Evolutionary conservation across 2,329 filamentous ascomycete species (phyloP), one percentile per base, ranked within the genome.

Genomic region (Xylaria arbuscula): DNA sequence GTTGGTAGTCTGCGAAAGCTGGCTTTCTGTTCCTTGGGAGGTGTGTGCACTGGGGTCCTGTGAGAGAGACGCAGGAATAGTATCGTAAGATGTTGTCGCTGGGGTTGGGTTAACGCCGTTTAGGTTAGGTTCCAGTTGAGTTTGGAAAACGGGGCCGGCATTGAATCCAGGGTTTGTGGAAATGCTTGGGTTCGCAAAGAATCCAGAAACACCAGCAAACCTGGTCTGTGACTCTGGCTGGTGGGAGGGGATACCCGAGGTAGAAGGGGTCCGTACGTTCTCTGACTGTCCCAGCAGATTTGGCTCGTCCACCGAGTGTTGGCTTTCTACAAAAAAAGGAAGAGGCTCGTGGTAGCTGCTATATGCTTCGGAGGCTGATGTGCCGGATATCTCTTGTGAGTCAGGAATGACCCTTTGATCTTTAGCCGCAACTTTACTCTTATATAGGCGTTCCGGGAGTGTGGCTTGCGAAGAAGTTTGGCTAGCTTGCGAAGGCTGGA

Each of bases 391-490:
- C 34, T 74, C 76, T 60, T 78, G 78, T 10, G 77, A 79, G 68
- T 79, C 78, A 8, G 77, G 73, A 32, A 79, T 76, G 50, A 74
- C 62, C n/a, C 73, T 73, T 48, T 68, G 68, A 42, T 70, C 66
- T 36, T 62, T 59, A 45, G 38, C 57, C 32, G 50, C 55, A 22
- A 59, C 34, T 24, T 62, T 50, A 15, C 32, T 42, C n/a, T 28
- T 24, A 62, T 48, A 68, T 38, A 45, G 28, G 54, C 54, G 58
- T 59, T 70, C 54, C 50, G n/a, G 28, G 11, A 53, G 38, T 51
- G 64, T 56, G 36, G 67, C 24, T 50, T 72, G 70, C 2, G 70
- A 67, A 24, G 70, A 68, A 34, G 67, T 50, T 40, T 72, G 72
- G 34, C 58, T 74, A 22, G 55, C 40, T 56, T 71, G 70, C 13